phyloP scores from a whole-genome alignment of 2,329 filamentous ascomycete genomes.

The Colletotrichum sp. region DNA sequence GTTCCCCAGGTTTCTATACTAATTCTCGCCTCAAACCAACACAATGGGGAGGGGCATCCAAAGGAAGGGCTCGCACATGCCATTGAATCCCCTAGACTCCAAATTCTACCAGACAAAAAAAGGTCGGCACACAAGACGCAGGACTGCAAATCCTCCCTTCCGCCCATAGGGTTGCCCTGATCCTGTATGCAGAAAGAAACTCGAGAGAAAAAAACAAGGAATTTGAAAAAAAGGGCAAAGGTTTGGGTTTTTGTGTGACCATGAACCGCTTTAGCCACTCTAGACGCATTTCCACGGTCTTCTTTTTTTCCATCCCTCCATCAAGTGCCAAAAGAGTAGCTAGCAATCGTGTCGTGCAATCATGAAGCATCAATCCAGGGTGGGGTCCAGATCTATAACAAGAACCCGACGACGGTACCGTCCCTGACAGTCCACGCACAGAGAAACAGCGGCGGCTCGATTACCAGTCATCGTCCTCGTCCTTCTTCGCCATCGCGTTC shows the following conservation, averaged over 20 bases:
- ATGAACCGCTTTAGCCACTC: conserved; percentile 11
- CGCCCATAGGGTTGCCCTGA: conserved; percentile 18
- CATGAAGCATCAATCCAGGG: conserved; percentile 21
- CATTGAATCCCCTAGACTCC: conserved; percentile 14
- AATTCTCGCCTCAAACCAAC: conserved; percentile 16
- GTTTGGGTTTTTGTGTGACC: background rate
- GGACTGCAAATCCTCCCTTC: conserved; percentile 8
- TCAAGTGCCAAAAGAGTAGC: conserved; percentile 11
- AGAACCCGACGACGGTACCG: conserved; percentile 5
- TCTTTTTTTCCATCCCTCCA: background rate
- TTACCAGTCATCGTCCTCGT: conserved; percentile 74
- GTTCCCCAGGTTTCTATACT: conserved; percentile 17
- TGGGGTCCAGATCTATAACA: conserved; percentile 4
- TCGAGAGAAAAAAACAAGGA: background rate
- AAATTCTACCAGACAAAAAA: conserved; percentile 15
- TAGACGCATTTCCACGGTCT: conserved; percentile 5
- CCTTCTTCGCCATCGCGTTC: conserved; percentile 74
- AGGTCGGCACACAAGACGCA: conserved; percentile 6
- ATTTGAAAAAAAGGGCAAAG: background rate
- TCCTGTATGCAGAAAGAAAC: conserved; percentile 21
- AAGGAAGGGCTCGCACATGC: conserved; percentile 10
- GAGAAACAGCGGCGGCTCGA: background rate
- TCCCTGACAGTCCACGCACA: conserved; percentile 19
- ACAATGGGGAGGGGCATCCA: conserved; percentile 16
- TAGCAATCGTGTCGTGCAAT: conserved; percentile 18